Percentiles rank a stretch among this genome's conserved stretches.
These are phyloP conservation scores for Cladosporium oxysporum DNA, from an alignment of 2,329 filamentous ascomycete genomes.

Conservation along the genomic window DNA sequence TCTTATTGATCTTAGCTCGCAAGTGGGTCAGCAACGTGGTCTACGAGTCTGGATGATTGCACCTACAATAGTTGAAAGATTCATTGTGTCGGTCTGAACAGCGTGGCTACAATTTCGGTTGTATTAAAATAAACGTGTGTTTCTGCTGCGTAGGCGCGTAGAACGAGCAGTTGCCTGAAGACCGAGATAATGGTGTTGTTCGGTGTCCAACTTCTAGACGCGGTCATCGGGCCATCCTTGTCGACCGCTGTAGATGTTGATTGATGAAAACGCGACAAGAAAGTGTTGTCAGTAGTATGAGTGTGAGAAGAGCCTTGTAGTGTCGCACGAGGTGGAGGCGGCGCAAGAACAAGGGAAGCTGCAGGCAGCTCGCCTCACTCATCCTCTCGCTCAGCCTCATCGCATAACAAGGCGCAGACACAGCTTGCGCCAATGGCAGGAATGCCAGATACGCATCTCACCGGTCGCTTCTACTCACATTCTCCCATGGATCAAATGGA, in stretches of 20 bases:
- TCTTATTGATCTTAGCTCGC: neutral
- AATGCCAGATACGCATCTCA: neutral
- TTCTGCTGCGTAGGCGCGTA: neutral
- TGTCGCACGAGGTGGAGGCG: neutral
- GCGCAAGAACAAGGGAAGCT: neutral
- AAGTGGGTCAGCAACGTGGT: neutral
- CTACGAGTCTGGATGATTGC: neutral
- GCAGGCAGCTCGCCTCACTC: neutral
- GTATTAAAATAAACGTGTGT: neutral
- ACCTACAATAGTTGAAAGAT: neutral
- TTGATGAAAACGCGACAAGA: neutral
- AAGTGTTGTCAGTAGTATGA: neutral
- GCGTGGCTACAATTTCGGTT: neutral
- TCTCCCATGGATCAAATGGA: neutral
- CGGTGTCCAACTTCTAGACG: neutral
- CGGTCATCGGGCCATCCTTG: neutral
- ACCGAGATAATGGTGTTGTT: neutral
- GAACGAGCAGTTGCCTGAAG: neutral
- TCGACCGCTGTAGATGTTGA: neutral
- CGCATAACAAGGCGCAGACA: neutral
- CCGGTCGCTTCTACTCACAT: neutral
- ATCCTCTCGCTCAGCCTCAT: neutral
- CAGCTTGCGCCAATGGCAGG: neutral
- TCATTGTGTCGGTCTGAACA: neutral
- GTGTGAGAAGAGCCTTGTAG: neutral